Conservation (phyloP, 768 basidiomycete genomes). For the Termitomyces eurrhizus region DNA sequence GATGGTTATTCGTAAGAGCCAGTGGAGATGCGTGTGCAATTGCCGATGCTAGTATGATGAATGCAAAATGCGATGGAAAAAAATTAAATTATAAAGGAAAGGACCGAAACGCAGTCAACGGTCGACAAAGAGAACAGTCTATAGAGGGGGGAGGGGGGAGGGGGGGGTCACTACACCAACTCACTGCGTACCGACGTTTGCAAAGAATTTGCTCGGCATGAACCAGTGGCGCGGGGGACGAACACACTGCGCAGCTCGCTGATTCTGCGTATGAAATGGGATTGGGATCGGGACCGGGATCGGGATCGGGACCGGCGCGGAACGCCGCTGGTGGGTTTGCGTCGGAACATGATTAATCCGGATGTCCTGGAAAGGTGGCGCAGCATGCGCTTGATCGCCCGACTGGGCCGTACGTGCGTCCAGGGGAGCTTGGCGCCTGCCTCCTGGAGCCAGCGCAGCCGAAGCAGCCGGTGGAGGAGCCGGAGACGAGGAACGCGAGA, state of each 20-base stretch:
- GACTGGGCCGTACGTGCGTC: constrained; percentile 31
- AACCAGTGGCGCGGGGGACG: constrained; percentile 52
- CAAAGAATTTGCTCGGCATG: constrained; percentile 47
- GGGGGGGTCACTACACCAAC: constrained; percentile 2
- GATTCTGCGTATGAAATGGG: constrained; percentile 26
- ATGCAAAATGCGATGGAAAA: constrained; percentile 13
- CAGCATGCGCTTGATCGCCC: constrained; percentile 33
- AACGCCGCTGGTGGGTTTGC: constrained; percentile 14
- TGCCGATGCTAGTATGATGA: constrained; percentile 5
- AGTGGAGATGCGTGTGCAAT: background rate
- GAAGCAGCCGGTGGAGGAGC: constrained; percentile 30
- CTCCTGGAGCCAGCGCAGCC: constrained; percentile 24
- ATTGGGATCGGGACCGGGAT: constrained; percentile 18
- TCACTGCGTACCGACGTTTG: constrained; percentile 33
- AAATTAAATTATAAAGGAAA: constrained; percentile 4
- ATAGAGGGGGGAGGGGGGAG: background rate
- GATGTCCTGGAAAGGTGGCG: constrained; percentile 32
- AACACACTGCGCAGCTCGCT: constrained; percentile 17
- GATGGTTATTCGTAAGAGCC: background rate
- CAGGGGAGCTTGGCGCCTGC: constrained; percentile 23
- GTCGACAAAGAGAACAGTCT: background rate
- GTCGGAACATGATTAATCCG: constrained; percentile 22
- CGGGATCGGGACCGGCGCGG: constrained; percentile 19
- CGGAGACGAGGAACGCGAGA: constrained; percentile 49
- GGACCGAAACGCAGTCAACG: background rate